Evolutionary conservation across 2,329 filamentous ascomycete species (phyloP), one percentile per base, ranked within the genome.

Genomic region (Furcasterigmium sp.): DNA sequence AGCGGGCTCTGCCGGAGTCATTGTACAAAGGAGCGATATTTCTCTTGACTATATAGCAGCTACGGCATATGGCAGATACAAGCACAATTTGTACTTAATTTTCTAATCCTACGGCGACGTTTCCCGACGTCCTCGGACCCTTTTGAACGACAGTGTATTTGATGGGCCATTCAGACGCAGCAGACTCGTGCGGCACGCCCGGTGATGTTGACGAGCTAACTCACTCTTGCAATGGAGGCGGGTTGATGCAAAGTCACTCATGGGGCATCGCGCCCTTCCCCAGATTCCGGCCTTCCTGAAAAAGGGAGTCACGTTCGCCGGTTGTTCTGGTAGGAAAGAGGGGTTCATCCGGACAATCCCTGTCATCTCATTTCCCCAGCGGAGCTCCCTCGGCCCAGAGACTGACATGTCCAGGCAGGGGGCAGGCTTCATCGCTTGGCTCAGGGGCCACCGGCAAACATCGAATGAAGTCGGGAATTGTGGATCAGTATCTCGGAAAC

Each of bases 81-180:
- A 47, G 47, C 49, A 29, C 21, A 41, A 35, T 49, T 51, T 63
- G 60, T 70, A 68, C 56, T 61, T 73, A 71, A 72, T 67, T 52
- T 70, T 70, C 64, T 73, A 74, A 73, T 73, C 48, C 56, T 14
- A n/a, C 38, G 38, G 26, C 26, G n/a, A n/a, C n/a, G 15, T 14
- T 17, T 40, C 28, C 18, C 29, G 38, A 11, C 14, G 10, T 8
- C 14, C 25, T 17, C 29, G n/a, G n/a, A n/a, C n/a, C n/a, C n/a
- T n/a, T n/a, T 20, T 40, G 26, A 40, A 40, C 38, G 26, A 30
- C n/a, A n/a, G n/a, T n/a, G n/a, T n/a, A n/a, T n/a, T n/a, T n/a
- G n/a, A n/a, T n/a, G n/a, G n/a, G n/a, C n/a, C n/a, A n/a, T n/a
- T n/a, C n/a, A n/a, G n/a, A n/a, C n/a, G n/a, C n/a, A n/a, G n/a